Conservation (phyloP, 805 yeast species). For the Lachancea fermentati region DNA sequence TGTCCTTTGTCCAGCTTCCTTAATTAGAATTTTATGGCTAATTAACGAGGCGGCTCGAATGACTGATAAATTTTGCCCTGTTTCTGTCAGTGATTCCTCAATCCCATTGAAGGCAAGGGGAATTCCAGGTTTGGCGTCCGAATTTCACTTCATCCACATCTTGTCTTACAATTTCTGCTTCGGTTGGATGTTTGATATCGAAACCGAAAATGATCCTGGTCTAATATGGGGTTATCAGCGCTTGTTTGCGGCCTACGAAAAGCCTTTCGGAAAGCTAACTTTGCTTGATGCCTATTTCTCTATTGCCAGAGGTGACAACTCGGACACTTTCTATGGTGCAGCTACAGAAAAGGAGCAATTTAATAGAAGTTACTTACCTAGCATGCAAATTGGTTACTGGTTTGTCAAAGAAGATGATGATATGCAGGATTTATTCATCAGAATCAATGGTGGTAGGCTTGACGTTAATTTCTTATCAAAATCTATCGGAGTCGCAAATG, state of each 20-base stretch:
- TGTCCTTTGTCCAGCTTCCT: slow-evolving; percentile 48
- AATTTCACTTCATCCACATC: slow-evolving; percentile 50
- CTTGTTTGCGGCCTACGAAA: slow-evolving; percentile 59
- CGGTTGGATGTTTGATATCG: slow-evolving; percentile 69
- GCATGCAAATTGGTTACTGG: slow-evolving; percentile 48
- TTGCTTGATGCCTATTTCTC: slow-evolving; percentile 65
- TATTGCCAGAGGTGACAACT: slow-evolving; percentile 55
- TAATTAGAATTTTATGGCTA: slow-evolving; percentile 38
- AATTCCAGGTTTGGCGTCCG: slow-evolving; percentile 13
- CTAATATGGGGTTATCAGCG: slow-evolving; percentile 73
- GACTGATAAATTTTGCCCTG: neutral
- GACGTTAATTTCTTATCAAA: slow-evolving; percentile 61
- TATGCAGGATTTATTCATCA: slow-evolving; percentile 44
- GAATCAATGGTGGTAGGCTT: slow-evolving; percentile 60
- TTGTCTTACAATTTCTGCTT: slow-evolving; percentile 61
- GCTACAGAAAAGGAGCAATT: slow-evolving; percentile 42
- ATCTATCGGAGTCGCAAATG: slow-evolving; percentile 50
- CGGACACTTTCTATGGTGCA: slow-evolving; percentile 44
- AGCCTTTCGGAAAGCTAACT: slow-evolving; percentile 59
- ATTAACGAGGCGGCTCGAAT: slow-evolving; percentile 23
- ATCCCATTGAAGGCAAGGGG: neutral
- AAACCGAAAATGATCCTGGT: slow-evolving; percentile 49
- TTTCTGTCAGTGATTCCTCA: neutral
- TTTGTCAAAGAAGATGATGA: slow-evolving; percentile 14
- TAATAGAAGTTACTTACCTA: slow-evolving; percentile 65